Evolutionary conservation across 2,329 filamentous ascomycete species (phyloP).

Genomic region (Cytospora piceicola): DNA sequence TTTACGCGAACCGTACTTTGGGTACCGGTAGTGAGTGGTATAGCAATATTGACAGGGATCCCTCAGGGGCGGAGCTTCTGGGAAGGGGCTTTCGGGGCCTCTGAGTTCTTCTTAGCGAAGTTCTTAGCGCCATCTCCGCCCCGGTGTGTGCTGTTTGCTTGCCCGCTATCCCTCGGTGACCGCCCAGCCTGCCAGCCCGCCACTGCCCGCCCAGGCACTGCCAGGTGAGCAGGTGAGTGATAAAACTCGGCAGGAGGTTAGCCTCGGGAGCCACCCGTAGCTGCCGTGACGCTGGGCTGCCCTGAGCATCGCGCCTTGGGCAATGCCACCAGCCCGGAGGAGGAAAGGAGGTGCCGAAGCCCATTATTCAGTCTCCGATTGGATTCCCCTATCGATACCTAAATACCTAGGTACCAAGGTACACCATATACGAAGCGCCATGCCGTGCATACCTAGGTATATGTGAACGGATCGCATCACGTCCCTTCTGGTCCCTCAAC

Average conservation of each 20-base stretch:
- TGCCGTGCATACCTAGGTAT: too few species aligned
- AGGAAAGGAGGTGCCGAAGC: not conserved
- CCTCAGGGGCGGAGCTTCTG: not conserved
- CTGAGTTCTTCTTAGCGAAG: too few species aligned
- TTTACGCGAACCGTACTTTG: not conserved
- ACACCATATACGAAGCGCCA: not conserved
- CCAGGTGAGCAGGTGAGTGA: not conserved
- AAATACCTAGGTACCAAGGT: not conserved
- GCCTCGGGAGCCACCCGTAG: not conserved
- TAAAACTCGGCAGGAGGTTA: not conserved
- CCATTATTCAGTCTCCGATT: not conserved
- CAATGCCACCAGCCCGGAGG: not conserved
- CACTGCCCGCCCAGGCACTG: too few species aligned
- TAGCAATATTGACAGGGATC: conserved; percentile 1
- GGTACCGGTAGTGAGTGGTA: too few species aligned
- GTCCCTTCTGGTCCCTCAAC: too few species aligned
- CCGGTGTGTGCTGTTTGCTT: not conserved
- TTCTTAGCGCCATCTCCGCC: not conserved
- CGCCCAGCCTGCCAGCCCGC: too few species aligned
- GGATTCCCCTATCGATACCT: not conserved
- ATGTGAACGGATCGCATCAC: too few species aligned
- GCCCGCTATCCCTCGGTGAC: too few species aligned
- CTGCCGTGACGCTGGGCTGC: not conserved
- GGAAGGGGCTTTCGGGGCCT: not conserved
- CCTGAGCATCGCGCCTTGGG: not conserved